phyloP scores from a whole-genome alignment of 2,329 filamentous ascomycete species.

The Leptographium lundbergii region DNA sequence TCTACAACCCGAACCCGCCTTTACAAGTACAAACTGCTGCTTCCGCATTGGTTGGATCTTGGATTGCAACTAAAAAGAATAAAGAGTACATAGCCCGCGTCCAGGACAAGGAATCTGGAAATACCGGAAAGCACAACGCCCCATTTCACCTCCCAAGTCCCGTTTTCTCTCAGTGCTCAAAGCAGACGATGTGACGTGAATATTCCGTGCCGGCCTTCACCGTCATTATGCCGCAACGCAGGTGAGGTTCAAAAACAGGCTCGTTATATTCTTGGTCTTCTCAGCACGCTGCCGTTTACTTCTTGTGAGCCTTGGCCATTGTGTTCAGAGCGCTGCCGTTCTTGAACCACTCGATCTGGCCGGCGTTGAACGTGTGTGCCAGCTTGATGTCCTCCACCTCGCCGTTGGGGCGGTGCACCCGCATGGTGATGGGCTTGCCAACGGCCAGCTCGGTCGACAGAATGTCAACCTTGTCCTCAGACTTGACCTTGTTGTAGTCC shows the following conservation, averaged over 20 bases:
- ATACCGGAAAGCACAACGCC: conserved; percentile 1
- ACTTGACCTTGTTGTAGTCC: conserved; percentile 74
- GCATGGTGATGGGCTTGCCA: conserved; percentile 84
- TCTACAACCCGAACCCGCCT: background rate
- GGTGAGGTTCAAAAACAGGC: background rate
- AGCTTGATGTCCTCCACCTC: conserved; percentile 70
- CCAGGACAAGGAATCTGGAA: background rate
- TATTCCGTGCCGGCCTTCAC: background rate
- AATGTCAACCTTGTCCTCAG: conserved; percentile 77
- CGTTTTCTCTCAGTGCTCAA: background rate
- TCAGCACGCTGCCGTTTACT: background rate
- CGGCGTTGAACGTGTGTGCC: conserved; percentile 93
- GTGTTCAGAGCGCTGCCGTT: conserved; percentile 96
- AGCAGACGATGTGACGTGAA: background rate
- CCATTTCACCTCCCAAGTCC: background rate
- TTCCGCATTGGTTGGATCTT: background rate
- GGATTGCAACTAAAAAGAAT: background rate
- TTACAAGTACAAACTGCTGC: background rate
- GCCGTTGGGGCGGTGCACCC: conserved; percentile 83
- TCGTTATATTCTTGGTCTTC: background rate
- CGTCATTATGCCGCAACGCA: background rate
- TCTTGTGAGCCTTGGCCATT: conserved; percentile 61
- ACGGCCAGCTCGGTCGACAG: conserved; percentile 80
- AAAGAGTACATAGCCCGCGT: background rate
- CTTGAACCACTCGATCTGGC: conserved; percentile 98